Evolutionary conservation across 192 early-diverging fungal genomes (phyloP).

Genomic region (Backusella mclennaniae): DNA sequence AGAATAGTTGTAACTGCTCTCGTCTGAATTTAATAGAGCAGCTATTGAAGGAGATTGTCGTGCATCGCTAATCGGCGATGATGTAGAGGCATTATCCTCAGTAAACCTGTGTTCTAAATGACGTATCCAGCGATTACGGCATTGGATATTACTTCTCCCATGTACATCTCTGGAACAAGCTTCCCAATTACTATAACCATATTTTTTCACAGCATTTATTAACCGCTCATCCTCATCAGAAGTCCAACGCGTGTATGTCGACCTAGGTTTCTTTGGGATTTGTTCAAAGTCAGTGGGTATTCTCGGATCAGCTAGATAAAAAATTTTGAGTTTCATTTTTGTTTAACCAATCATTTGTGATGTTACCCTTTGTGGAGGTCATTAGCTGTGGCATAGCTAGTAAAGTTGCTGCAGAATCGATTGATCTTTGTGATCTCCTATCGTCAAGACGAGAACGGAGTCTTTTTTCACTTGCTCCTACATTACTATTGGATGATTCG

Average conservation of each 20-base stretch:
- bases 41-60: conserved; percentile 35
- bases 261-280: conserved; percentile 11
- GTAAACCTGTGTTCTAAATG: not conserved
- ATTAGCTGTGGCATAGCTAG: conserved; percentile 23
- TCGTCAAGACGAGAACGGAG: not conserved
- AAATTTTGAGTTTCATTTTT: not conserved
- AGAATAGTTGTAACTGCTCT: not conserved
- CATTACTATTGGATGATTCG: not conserved
- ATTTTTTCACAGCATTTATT: conserved; percentile 27
- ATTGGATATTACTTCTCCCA: conserved; percentile 42
- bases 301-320: not conserved
- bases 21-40: conserved; percentile 17
- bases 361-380: not conserved
- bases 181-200: conserved; percentile 42
- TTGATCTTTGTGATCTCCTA: conserved; percentile 35
- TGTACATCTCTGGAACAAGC: conserved; percentile 35
- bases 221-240: conserved; percentile 31
- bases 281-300: not conserved
- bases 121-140: conserved; percentile 44
- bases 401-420: conserved; percentile 36
- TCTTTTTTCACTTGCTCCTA: not conserved
- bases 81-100: not conserved
- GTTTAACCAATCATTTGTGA: not conserved
- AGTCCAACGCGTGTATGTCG: conserved; percentile 38
- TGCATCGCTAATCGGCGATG: conserved; percentile 8